phyloP scores from a whole-genome alignment of 1,284 basidiomycete genomes.

The Vanrija sp. region DNA sequence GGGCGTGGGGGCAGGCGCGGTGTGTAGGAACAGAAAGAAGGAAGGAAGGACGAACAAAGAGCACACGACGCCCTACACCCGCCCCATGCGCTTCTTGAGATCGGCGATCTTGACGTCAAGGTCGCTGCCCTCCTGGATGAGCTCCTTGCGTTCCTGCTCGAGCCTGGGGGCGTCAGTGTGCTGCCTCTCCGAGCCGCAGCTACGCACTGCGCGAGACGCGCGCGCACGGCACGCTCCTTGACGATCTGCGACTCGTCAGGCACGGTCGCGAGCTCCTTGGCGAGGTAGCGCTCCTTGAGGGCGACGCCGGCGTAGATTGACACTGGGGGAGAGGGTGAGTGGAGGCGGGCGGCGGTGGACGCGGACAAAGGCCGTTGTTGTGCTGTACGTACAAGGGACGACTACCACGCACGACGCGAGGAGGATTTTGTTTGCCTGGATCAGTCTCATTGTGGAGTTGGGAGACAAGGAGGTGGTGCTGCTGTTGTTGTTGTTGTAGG shows the following conservation, averaged over 20 bases:
- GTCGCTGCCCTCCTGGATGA: slow-evolving; percentile 24
- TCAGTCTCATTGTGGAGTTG: slow-evolving; percentile 20
- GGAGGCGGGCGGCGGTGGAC: no score
- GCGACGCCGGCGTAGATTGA: slow-evolving; percentile 34
- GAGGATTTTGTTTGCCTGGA: slow-evolving; percentile 36
- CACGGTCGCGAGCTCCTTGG: slow-evolving; percentile 19
- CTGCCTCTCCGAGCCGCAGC: no score
- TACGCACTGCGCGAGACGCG: slow-evolving; percentile 32
- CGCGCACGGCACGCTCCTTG: slow-evolving; percentile 26
- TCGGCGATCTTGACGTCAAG: slow-evolving; percentile 30
- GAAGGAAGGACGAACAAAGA: no score
- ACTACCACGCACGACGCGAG: slow-evolving; percentile 30
- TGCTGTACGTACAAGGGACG: slow-evolving; percentile 29
- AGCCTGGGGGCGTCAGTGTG: slow-evolving; percentile 15
- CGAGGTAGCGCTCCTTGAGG: slow-evolving; percentile 32
- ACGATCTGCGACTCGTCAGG: slow-evolving; percentile 10
- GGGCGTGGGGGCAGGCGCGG: no score
- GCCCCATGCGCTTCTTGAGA: slow-evolving; percentile 6
- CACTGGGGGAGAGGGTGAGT: slow-evolving; percentile 13
- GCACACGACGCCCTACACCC: no score
- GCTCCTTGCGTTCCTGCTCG: slow-evolving; percentile 31
- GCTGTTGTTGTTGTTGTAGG: background rate
- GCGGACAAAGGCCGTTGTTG: background rate
- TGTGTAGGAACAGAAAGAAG: no score
- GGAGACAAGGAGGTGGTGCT: background rate